phyloP scores from a whole-genome alignment of 768 basidiomycete genomes.

The Porphyrellus cyaneotinctus region DNA sequence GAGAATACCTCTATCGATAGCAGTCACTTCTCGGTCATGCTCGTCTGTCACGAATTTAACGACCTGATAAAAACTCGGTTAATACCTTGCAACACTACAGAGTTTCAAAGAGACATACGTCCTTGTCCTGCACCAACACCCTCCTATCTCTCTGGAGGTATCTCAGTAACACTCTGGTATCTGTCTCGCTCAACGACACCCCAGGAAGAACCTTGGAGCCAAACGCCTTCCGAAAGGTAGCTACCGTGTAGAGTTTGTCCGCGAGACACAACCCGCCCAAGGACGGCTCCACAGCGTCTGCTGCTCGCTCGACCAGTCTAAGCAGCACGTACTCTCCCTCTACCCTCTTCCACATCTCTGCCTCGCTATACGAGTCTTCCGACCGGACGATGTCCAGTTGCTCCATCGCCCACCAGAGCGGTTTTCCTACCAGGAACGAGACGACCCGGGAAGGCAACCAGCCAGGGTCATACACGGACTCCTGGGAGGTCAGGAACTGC shows the following conservation, averaged over 20 bases:
- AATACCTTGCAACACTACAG: not conserved
- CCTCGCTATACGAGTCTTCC: conserved; percentile 50
- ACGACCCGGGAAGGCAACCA: conserved; percentile 70
- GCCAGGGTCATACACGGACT: conserved; percentile 64
- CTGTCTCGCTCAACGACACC: conserved; percentile 52
- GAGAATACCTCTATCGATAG: conserved; percentile 79
- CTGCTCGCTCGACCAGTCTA: conserved; percentile 60
- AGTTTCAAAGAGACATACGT: conserved; percentile 42
- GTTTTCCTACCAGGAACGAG: conserved; percentile 67
- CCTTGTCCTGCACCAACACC: conserved; percentile 58
- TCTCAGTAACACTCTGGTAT: conserved; percentile 67
- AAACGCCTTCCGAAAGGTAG: conserved; percentile 62
- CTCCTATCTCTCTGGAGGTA: conserved; percentile 76
- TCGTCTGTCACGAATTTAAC: conserved; percentile 66
- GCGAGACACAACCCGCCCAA: conserved; percentile 44
- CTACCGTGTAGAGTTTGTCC: conserved; percentile 57
- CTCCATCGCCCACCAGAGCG: conserved; percentile 84
- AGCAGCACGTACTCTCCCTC: conserved; percentile 75
- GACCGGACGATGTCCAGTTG: conserved; percentile 66
- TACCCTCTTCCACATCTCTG: conserved; percentile 49
- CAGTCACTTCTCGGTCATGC: conserved; percentile 49
- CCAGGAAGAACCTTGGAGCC: conserved; percentile 38
- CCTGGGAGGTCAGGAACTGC: conserved; percentile 51
- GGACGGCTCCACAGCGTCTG: conserved; percentile 48
- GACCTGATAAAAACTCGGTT: conserved; percentile 42